Conservation (phyloP, 2,329 filamentous ascomycete genomes). For the Colletotrichum sp. region DNA sequence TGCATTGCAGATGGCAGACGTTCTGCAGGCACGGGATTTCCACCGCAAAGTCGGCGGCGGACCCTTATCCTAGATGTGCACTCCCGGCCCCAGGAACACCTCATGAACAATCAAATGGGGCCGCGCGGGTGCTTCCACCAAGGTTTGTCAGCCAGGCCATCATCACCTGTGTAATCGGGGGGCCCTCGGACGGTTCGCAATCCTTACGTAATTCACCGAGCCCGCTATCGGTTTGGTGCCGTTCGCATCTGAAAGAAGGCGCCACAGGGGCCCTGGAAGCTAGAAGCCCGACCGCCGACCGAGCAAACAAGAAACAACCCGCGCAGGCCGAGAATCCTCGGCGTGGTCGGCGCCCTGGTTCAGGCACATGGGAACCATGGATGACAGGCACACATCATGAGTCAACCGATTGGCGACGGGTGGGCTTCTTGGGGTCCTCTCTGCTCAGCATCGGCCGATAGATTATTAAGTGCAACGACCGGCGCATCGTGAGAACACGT, state of each 20-base stretch:
- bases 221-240: background rate
- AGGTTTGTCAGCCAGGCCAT: background rate
- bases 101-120: background rate
- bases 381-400: conserved; percentile 10
- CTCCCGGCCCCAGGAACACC: background rate
- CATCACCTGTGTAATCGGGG: background rate
- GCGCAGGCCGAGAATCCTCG: conserved; percentile 10
- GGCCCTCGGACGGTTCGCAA: background rate
- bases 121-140: conserved; percentile 1
- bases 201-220: background rate
- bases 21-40: background rate
- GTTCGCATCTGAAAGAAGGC: background rate
- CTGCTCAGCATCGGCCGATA: background rate
- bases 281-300: conserved; percentile 10
- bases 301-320: background rate
- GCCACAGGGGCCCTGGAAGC: background rate
- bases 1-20: background rate
- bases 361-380: background rate
- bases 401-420: conserved; percentile 5
- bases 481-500: background rate
- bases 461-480: background rate
- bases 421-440: background rate
- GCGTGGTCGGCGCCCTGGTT: background rate
- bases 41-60: background rate
- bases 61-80: background rate